Percentiles rank a stretch among this genome's conserved stretches.
phyloP scores from a whole-genome alignment of 192 early-diverging fungal genomes.

The Helicostylum pulchrum region DNA sequence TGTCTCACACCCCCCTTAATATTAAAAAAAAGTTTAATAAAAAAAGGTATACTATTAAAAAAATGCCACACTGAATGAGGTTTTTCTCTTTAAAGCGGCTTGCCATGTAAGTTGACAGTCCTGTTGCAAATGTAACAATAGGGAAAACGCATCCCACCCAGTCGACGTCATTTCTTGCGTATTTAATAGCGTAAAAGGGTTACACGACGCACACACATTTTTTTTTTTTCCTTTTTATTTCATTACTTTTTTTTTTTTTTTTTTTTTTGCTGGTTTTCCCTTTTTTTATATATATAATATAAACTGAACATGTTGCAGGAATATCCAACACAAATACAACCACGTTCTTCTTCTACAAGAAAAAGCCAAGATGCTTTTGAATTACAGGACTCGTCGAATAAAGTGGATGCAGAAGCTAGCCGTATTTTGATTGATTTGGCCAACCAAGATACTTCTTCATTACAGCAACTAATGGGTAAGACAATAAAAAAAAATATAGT shows the following conservation, averaged over 20 bases:
- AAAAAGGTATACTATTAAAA: too few species aligned
- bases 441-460: slow-evolving; percentile 21
- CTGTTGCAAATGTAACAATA: too few species aligned
- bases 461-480: slow-evolving; percentile 1
- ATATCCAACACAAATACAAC: slow-evolving; percentile 21
- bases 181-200: too few species aligned
- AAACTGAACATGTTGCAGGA: slow-evolving; percentile 5
- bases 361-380: neutral
- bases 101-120: too few species aligned
- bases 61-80: too few species aligned
- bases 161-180: too few species aligned
- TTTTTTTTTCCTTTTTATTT: slow-evolving; percentile 6
- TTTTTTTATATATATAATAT: neutral
- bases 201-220: too few species aligned
- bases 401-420: slow-evolving; percentile 35
- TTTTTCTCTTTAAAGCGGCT: too few species aligned
- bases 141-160: too few species aligned
- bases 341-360: slow-evolving; percentile 27
- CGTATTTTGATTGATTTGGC: slow-evolving; percentile 36
- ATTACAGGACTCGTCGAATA: slow-evolving; percentile 16
- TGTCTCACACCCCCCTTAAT: too few species aligned
- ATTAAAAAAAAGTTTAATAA: too few species aligned
- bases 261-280: neutral
- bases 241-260: neutral
- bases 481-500: neutral